phyloP scores from a whole-genome alignment of 176 grass and related monocot genomes.

The Triticum monococcum region DNA sequence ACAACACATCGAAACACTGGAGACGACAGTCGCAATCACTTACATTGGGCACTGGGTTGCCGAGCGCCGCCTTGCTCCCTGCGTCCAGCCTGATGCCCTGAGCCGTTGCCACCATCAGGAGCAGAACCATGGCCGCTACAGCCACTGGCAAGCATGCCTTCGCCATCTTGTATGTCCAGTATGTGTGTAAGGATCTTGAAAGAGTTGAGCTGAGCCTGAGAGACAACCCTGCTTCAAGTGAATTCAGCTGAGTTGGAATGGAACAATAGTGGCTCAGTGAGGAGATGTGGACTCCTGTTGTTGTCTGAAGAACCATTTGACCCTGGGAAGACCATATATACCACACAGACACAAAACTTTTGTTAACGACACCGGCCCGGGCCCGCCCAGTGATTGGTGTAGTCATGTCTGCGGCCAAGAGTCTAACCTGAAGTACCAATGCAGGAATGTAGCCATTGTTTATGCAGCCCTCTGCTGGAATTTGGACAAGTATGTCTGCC shows the following conservation, averaged over 20 bases:
- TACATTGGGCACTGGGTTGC: constrained; percentile 36
- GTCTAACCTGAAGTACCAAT: constrained; percentile 34
- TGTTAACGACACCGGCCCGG: neutral
- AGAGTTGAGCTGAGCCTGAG: neutral
- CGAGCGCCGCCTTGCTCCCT: constrained; percentile 36
- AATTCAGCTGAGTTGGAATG: constrained; percentile 24
- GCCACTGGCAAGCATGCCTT: constrained; percentile 4
- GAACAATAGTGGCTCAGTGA: neutral
- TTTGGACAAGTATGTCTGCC: constrained; percentile 42
- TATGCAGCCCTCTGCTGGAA: constrained; percentile 30
- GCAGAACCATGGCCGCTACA: constrained; percentile 4
- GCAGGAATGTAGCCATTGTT: constrained; percentile 26
- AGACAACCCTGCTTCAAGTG: neutral
- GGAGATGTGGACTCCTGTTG: constrained; percentile 14
- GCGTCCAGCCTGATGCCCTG: constrained; percentile 62
- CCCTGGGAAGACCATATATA: constrained; percentile 28
- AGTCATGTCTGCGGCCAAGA: constrained; percentile 47
- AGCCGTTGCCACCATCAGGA: constrained; percentile 25
- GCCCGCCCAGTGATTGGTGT: constrained; percentile 41
- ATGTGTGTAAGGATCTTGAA: neutral
- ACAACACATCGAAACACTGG: too few relatives aligned
- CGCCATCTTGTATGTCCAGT: neutral
- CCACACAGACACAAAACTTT: too few relatives aligned
- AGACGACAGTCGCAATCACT: neutral
- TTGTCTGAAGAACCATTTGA: constrained; percentile 41